A percentile compares a stretch with the other conserved stretches of the same genome.
phyloP scores from a whole-genome alignment of 129 eudicot genomes.

The Centella asiatica region DNA sequence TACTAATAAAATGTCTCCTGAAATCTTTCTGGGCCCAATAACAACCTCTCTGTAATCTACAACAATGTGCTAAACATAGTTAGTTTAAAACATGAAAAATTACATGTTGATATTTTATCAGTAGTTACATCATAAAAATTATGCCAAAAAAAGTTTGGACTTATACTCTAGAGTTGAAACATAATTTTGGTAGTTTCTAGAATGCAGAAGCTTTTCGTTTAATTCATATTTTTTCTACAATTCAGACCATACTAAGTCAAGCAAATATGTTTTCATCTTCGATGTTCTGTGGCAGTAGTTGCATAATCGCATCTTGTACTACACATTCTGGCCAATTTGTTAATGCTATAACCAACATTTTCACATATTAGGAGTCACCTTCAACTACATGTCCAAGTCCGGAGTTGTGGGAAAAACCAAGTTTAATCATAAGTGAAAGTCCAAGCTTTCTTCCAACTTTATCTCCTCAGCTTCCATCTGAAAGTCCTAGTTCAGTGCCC shows the following conservation, averaged over 20 bases:
- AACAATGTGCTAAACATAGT: too few species aligned
- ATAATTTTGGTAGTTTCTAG: not conserved
- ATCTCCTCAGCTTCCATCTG: constrained; percentile 6
- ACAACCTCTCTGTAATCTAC: too few species aligned
- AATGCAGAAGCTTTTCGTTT: not conserved
- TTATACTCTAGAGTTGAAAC: not conserved
- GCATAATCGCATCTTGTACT: not conserved
- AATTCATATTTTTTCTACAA: too few species aligned
- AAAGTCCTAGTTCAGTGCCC: not conserved
- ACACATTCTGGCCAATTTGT: not conserved
- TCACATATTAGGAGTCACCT: constrained; percentile 9
- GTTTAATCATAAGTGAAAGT: not conserved
- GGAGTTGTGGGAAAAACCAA: not conserved
- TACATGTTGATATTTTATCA: too few species aligned
- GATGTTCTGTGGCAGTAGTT: not conserved
- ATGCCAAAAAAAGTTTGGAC: not conserved
- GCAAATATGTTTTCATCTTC: not conserved
- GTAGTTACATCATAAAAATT: too few species aligned
- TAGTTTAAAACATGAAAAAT: too few species aligned
- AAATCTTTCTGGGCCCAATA: too few species aligned
- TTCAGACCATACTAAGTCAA: not conserved
- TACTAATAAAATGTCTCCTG: too few species aligned
- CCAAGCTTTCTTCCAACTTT: not conserved
- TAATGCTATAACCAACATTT: not conserved
- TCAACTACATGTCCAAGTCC: constrained; percentile 1